Percentiles rank a stretch among this genome's conserved stretches.
Conservation (phyloP, 768 basidiomycete species). For the Rhodotorula taiwanensis region DNA sequence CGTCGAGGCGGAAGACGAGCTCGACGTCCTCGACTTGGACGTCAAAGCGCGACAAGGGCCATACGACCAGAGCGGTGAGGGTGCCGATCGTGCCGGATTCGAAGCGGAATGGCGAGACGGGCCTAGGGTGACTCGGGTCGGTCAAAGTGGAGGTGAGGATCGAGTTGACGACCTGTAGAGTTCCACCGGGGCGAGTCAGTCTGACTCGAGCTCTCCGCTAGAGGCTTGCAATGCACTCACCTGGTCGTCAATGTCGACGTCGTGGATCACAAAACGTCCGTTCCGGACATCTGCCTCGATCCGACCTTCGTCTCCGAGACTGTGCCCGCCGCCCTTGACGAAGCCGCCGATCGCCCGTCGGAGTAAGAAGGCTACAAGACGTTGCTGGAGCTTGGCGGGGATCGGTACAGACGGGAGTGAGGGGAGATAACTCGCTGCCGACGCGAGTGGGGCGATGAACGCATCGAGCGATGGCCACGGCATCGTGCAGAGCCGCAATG, state of each 20-base stretch:
- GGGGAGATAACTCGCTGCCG: not conserved
- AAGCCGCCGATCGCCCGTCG: slow-evolving; percentile 13
- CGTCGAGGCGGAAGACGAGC: slow-evolving; percentile 50
- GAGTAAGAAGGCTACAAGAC: slow-evolving; percentile 20
- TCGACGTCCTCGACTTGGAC: slow-evolving; percentile 41
- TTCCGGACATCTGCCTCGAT: slow-evolving; percentile 24
- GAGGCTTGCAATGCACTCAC: not conserved
- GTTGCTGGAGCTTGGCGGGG: slow-evolving; percentile 19
- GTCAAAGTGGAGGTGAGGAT: slow-evolving; percentile 8
- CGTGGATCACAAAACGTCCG: not conserved
- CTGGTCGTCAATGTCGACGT: not conserved
- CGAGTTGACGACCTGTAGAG: slow-evolving; percentile 22
- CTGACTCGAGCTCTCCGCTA: not conserved
- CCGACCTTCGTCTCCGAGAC: slow-evolving; percentile 1
- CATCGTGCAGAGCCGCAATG: too few relatives aligned
- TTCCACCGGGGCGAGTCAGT: not conserved
- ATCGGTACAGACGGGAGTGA: not conserved
- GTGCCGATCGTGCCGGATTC: slow-evolving; percentile 69
- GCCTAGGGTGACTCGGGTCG: slow-evolving; percentile 63
- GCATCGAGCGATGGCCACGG: not conserved
- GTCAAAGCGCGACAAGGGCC: slow-evolving; percentile 40
- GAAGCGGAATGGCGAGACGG: slow-evolving; percentile 57
- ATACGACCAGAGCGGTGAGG: slow-evolving; percentile 68
- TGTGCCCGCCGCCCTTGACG: slow-evolving; percentile 5
- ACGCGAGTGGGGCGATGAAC: not conserved